Percentiles rank a stretch among this genome's conserved stretches.
phyloP scores from a whole-genome alignment of 441 rosid species.

The Euphorbia celastroides region DNA sequence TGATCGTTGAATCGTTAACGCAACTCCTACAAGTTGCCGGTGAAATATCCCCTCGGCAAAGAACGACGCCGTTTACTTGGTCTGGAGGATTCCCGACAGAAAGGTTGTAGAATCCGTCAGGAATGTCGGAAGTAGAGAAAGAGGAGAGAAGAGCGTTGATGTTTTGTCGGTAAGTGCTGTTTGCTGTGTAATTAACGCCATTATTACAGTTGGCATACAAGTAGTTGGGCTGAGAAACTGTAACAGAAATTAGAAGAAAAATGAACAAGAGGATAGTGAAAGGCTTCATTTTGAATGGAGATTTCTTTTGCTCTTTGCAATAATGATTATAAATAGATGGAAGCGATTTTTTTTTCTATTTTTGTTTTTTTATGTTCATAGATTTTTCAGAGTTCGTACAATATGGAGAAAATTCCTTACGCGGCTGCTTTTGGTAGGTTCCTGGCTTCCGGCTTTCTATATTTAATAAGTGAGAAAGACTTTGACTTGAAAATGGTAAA shows the following conservation, averaged over 20 bases:
- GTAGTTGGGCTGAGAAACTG: conserved; percentile 5
- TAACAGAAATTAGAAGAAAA: background rate
- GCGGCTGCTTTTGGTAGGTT: too few relatives aligned
- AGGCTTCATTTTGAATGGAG: too few relatives aligned
- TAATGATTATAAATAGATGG: too few relatives aligned
- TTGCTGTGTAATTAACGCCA: conserved; percentile 36
- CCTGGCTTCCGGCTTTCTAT: too few relatives aligned
- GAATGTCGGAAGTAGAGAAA: conserved; percentile 19
- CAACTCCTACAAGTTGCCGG: background rate
- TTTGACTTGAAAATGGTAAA: too few relatives aligned
- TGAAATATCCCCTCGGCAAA: conserved; percentile 23
- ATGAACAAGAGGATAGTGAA: too few relatives aligned
- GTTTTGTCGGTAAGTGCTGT: conserved; percentile 36
- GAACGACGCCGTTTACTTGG: conserved; percentile 8
- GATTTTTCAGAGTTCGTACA: too few relatives aligned
- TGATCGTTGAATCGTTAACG: background rate
- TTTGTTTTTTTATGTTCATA: too few relatives aligned
- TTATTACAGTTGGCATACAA: conserved; percentile 2
- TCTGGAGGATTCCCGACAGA: conserved; percentile 34
- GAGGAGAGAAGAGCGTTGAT: conserved; percentile 36
- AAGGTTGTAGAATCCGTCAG: conserved; percentile 43
- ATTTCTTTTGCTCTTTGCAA: too few relatives aligned
- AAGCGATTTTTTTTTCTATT: too few relatives aligned
- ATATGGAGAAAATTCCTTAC: too few relatives aligned
- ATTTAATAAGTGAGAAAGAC: too few relatives aligned